Evolutionary conservation across 140 eudicot species (phyloP), one percentile per base, ranked within the genome.

Genomic region (Artemisia princeps): DNA sequence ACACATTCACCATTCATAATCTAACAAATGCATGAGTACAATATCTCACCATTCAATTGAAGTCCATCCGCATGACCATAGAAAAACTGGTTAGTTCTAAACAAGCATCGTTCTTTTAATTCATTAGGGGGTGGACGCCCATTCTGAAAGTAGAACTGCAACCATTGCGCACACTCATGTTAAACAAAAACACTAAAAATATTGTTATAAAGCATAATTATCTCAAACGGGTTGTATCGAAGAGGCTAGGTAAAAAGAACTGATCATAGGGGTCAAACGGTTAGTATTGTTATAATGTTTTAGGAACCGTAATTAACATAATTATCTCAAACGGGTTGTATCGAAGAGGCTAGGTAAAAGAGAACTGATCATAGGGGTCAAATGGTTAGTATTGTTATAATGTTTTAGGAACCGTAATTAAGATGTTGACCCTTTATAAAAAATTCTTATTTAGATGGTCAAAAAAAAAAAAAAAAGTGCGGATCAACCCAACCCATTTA

Each of bases 61-160:
- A 85, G 24, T 30, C 94, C 94, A 54, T 82, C 79, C 2, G 78
- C 33, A 61, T 79, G 82, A 62, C 79, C 84, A 55, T 72, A 79
- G 52, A 85, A 85, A 49, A 77, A 71, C 64, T 85, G 84, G 53
- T 80, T 78, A 12, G 62, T 62, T 73, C 84, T 70, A 72, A 75
- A 75, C 74, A 82, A 70, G 61, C 84, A 82, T 45, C 80, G 76
- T 63, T 80, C 84, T 74, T 76, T 85, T 12, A 85, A 44, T 11
- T 85, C 94, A 54, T 82, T 80, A 17, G 94, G 86, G 11, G 94
- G 86, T 52, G 94, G 88, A 24, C 82, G 82, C 3, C 94, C 88
- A 73, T 85, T 77, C 57, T 77, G 86, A 67, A 82, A 85, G 80
- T 85, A 85, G 68, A 85, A 85, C 84, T 85, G 84, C 67, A 70